Evolutionary conservation across 2,329 filamentous ascomycete genomes (phyloP).

Genomic region (Monosporascus ibericus): DNA sequence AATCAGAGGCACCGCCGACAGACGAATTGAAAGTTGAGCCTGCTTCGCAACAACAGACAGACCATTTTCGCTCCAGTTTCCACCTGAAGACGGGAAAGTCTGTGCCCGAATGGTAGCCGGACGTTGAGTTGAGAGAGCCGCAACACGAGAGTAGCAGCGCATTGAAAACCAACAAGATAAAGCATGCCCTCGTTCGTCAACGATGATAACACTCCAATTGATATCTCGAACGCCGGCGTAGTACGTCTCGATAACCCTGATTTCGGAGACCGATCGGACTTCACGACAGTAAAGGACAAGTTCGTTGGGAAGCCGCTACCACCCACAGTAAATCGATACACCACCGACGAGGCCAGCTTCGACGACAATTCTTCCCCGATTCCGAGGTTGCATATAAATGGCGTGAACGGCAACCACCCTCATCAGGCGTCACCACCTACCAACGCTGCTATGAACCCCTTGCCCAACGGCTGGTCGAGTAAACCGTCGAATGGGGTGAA

Average conservation of each 20-base stretch:
- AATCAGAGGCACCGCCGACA: no score
- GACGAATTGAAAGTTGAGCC: no score
- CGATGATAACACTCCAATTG: slow-evolving; percentile 31
- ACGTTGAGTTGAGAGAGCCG: no score
- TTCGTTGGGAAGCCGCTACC: slow-evolving; percentile 28
- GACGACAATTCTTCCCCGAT: slow-evolving; percentile 50
- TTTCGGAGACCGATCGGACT: slow-evolving; percentile 25
- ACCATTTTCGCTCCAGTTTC: no score
- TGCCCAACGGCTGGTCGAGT: slow-evolving; percentile 49
- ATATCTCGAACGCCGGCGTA: slow-evolving; percentile 22
- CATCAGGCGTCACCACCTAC: slow-evolving; percentile 21
- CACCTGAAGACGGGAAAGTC: no score
- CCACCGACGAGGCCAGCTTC: slow-evolving; percentile 42
- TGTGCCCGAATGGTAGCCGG: no score
- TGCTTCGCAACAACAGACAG: no score
- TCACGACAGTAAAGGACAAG: slow-evolving; percentile 18
- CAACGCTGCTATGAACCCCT: slow-evolving; percentile 51
- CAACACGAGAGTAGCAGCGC: no score
- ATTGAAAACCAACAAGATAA: no score
- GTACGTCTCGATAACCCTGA: slow-evolving; percentile 21
- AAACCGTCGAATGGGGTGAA: slow-evolving; percentile 25
- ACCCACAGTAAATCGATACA: slow-evolving; percentile 26
- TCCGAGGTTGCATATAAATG: slow-evolving; percentile 37
- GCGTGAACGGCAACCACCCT: slow-evolving; percentile 10
- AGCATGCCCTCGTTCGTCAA: slow-evolving; percentile 50